Conservation (phyloP, 1,139 yeast species). For the Scheffersomyces lignicola region DNA sequence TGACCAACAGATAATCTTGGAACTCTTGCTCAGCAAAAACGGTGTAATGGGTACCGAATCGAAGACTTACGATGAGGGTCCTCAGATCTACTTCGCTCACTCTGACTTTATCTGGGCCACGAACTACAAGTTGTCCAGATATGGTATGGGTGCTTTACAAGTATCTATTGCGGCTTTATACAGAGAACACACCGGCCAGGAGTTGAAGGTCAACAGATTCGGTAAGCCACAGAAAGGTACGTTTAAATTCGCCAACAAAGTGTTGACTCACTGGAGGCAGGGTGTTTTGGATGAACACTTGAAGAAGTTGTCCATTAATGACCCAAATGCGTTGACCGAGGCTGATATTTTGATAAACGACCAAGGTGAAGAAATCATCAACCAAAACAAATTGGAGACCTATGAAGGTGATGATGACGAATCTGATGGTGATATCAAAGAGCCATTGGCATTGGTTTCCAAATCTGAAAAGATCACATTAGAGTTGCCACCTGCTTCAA, state of each 20-base stretch:
- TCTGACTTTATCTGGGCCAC: constrained; percentile 91
- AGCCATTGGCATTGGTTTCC: constrained; percentile 21
- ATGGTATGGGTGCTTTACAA: constrained; percentile 89
- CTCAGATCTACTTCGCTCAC: constrained; percentile 81
- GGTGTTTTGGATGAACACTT: constrained; percentile 74
- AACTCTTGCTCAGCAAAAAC: constrained; percentile 66
- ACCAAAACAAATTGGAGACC: constrained; percentile 44
- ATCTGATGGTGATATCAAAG: constrained; percentile 15
- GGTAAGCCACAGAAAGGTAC: constrained; percentile 89
- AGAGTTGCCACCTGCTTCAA: constrained; percentile 78
- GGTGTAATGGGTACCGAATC: constrained; percentile 84
- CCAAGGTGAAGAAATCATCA: constrained; percentile 49
- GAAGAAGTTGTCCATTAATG: constrained; percentile 50
- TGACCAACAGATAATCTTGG: constrained; percentile 83
- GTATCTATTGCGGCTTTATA: constrained; percentile 81
- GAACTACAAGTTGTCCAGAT: constrained; percentile 72
- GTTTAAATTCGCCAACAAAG: constrained; percentile 75
- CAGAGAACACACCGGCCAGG: constrained; percentile 78
- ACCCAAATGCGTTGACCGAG: constrained; percentile 41
- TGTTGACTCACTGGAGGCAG: constrained; percentile 73
- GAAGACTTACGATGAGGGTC: constrained; percentile 71
- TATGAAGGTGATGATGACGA: constrained; percentile 34
- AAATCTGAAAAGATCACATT: constrained; percentile 43
- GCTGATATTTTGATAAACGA: constrained; percentile 50
- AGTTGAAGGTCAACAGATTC: constrained; percentile 71